Evolutionary conservation across 2,329 filamentous ascomycete genomes (phyloP), one percentile per base, ranked within the genome.

Genomic region (Peltaster fructicola): DNA sequence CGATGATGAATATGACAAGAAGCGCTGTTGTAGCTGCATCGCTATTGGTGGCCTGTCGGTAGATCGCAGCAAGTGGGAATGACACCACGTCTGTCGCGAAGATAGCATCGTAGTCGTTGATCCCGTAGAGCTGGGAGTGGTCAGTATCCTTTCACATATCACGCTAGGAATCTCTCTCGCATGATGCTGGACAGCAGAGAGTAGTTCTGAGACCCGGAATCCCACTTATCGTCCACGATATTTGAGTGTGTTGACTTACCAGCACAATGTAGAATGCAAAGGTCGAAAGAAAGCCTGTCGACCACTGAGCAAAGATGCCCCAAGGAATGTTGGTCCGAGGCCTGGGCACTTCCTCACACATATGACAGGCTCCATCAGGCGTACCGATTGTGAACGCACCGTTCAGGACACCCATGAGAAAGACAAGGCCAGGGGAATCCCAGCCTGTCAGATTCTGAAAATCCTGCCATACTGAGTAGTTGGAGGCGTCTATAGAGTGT

Each of bases 61-160:
- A 79, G 30, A 79, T 70, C 25, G 71, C 65, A 5, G 69, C 65
- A 8, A 77, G 63, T 1, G 74, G 73, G 39, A 31, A 59, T 60
- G 28, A 41, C 7, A 53, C 50, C 10, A 41, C 35, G 22, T 33
- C 30, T 8, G 57, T 52, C 6, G 50, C 42, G 22, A 66, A 54
- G 22, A 70, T 59, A 12, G 57, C 55, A 36, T 66, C 56, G 30
- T 71, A 56, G 39, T 68, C 61, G 3, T 59, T 61, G 34, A 71
- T 65, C 30, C 58, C 49, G 48, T 73, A 73, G 48, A 74, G 36
- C 34, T 40, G 26, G 9, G 4, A 10, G 6, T 11, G 10, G 22
- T 31, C 15, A 27, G 22, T n/a, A 23, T 8, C 8, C 7, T 20
- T n/a, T 11, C 5, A 11, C n/a, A 9, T 10, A 22, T 10, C 14